phyloP scores from a whole-genome alignment of 164 flowering plant genomes.

The Vitis rotundifolia region DNA sequence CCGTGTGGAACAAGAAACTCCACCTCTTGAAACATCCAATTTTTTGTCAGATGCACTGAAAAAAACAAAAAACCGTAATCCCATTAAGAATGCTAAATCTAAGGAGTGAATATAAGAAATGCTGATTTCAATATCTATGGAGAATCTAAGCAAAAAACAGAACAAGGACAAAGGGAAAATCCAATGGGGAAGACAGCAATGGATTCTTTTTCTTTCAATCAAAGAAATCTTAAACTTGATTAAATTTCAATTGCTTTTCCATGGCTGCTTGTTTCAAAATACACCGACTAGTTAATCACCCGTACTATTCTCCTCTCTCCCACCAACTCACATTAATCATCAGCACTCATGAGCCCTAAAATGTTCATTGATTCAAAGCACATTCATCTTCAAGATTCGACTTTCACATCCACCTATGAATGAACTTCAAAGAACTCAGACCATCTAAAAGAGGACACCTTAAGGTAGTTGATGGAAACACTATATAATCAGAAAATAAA shows the following conservation, averaged over 20 bases:
- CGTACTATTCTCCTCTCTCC: background rate
- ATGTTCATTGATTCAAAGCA: too few relatives aligned
- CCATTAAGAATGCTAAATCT: background rate
- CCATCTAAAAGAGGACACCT: too few relatives aligned
- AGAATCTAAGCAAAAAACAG: too few relatives aligned
- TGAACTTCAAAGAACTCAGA: too few relatives aligned
- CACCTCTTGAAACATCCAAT: conserved; percentile 31
- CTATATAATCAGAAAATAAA: too few relatives aligned
- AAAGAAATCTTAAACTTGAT: background rate
- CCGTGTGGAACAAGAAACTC: conserved; percentile 27
- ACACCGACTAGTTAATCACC: background rate
- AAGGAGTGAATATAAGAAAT: background rate
- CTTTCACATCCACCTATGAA: too few relatives aligned
- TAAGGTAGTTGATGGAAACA: too few relatives aligned
- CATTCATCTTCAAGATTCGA: too few relatives aligned
- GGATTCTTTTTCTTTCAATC: background rate
- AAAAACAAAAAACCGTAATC: background rate
- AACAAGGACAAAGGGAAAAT: too few relatives aligned
- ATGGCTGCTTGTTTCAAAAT: background rate
- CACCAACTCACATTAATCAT: too few relatives aligned
- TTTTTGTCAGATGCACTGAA: conserved; percentile 74
- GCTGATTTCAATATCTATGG: too few relatives aligned
- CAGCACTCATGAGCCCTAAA: too few relatives aligned
- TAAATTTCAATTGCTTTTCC: background rate
- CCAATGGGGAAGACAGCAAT: background rate